These are phyloP conservation scores for Gnetum montanum DNA, from an alignment of 75 land plant species.

Conservation along the genomic window DNA sequence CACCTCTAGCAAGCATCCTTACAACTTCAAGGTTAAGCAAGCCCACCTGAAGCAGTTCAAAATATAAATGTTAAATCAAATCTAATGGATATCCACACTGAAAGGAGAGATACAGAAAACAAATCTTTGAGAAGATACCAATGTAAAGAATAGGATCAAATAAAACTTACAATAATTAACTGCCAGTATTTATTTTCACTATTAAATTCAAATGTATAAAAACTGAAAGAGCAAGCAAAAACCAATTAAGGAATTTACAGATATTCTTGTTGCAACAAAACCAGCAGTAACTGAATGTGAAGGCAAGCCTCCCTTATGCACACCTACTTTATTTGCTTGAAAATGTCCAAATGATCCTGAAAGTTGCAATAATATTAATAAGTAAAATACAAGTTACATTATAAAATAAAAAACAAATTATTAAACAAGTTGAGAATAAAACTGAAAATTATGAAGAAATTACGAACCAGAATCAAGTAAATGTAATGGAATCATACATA, in stretches of 20 bases:
- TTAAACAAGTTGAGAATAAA: too few relatives aligned
- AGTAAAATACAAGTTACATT: too few relatives aligned
- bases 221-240: background rate
- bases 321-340: conserved; percentile 90
- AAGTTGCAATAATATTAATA: background rate
- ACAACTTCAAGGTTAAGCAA: conserved; percentile 88
- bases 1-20: conserved; percentile 82
- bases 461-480: too few relatives aligned
- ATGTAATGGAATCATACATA: too few relatives aligned
- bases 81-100: too few relatives aligned
- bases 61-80: too few relatives aligned
- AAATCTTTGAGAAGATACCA: too few relatives aligned
- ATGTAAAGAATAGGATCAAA: background rate
- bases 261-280: conserved; percentile 95
- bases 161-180: background rate
- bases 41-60: conserved; percentile 48
- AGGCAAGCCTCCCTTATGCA: conserved; percentile 83
- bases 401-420: background rate
- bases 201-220: too few relatives aligned
- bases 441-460: too few relatives aligned
- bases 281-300: conserved; percentile 77
- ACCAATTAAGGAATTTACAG: conserved; percentile 33
- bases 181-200: too few relatives aligned
- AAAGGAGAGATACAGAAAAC: too few relatives aligned
- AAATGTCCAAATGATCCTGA: conserved; percentile 97